Conservation (phyloP, 2,329 filamentous ascomycete species). For the Alternaria hordeiaustralica region DNA sequence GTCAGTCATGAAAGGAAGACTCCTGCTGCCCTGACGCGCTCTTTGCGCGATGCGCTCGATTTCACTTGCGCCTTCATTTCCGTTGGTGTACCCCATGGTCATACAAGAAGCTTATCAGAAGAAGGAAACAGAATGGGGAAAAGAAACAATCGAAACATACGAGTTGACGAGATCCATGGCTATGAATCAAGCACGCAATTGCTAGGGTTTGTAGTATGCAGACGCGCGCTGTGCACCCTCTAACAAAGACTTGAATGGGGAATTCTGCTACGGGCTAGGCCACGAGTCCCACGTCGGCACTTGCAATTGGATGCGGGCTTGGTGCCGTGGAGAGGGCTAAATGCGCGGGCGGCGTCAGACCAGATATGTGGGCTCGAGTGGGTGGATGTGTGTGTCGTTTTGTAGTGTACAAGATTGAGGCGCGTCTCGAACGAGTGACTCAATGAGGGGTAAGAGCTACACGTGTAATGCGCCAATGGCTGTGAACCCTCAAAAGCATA, state of each 20-base stretch:
- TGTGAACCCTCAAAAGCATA: conserved; percentile 7
- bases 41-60: conserved; percentile 29
- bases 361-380: conserved; percentile 19
- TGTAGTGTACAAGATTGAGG: conserved; percentile 31
- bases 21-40: conserved; percentile 40
- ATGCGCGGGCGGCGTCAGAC: conserved; percentile 23
- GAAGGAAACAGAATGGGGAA: conserved; percentile 9
- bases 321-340: conserved; percentile 17
- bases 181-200: conserved; percentile 36
- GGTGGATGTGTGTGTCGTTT: conserved; percentile 40
- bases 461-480: conserved; percentile 32
- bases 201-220: conserved; percentile 25
- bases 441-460: conserved; percentile 35
- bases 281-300: conserved; percentile 31
- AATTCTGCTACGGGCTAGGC: conserved; percentile 21
- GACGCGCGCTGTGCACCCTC: conserved; percentile 13
- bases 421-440: conserved; percentile 25
- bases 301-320: conserved; percentile 30
- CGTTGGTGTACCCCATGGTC: conserved; percentile 32
- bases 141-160: conserved; percentile 34
- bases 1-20: conserved; percentile 51
- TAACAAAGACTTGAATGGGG: conserved; percentile 17
- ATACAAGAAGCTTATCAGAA: conserved; percentile 3
- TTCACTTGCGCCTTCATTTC: conserved; percentile 14
- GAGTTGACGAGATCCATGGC: conserved; percentile 52